Conservation (phyloP, 2,329 filamentous ascomycete species). For the Macrophomina tecta region DNA sequence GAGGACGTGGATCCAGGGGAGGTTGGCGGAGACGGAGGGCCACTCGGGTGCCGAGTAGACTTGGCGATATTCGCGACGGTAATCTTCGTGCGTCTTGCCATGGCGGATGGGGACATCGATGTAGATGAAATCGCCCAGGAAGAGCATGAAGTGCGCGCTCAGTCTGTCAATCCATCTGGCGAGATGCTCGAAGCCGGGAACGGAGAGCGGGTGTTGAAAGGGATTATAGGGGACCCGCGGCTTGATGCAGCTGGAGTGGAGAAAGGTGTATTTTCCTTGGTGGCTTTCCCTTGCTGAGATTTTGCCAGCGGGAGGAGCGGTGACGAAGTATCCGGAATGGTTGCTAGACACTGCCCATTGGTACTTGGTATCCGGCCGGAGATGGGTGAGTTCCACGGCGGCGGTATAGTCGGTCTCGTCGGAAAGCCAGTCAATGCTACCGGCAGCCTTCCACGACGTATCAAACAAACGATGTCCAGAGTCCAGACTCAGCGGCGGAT, state of each 20-base stretch:
- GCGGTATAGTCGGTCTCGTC: slow-evolving; percentile 84
- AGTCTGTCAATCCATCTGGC: slow-evolving; percentile 74
- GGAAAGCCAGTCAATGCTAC: slow-evolving; percentile 67
- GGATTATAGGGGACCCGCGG: slow-evolving; percentile 88
- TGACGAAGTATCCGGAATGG: slow-evolving; percentile 79
- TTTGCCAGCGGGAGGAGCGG: slow-evolving; percentile 73
- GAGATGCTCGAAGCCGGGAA: slow-evolving; percentile 80
- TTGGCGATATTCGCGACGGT: slow-evolving; percentile 89
- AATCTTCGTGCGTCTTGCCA: slow-evolving; percentile 74
- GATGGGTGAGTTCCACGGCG: slow-evolving; percentile 68
- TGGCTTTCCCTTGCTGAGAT: slow-evolving; percentile 59
- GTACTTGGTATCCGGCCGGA: slow-evolving; percentile 76
- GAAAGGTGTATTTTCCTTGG: slow-evolving; percentile 80
- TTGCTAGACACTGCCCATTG: slow-evolving; percentile 88
- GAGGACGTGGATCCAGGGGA: slow-evolving; percentile 97
- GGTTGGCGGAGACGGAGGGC: slow-evolving; percentile 72
- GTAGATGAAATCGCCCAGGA: slow-evolving; percentile 87
- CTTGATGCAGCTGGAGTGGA: slow-evolving; percentile 92
- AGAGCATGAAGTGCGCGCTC: slow-evolving; percentile 73
- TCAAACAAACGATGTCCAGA: slow-evolving; percentile 58
- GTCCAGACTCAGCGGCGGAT: slow-evolving; percentile 54
- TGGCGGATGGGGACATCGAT: slow-evolving; percentile 85
- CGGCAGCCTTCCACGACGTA: slow-evolving; percentile 70
- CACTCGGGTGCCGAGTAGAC: slow-evolving; percentile 97
- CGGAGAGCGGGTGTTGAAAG: slow-evolving; percentile 78